Evolutionary conservation across 306 rosid species (phyloP), one percentile per base, ranked within the genome.

Genomic region (Hippophae tibetana): DNA sequence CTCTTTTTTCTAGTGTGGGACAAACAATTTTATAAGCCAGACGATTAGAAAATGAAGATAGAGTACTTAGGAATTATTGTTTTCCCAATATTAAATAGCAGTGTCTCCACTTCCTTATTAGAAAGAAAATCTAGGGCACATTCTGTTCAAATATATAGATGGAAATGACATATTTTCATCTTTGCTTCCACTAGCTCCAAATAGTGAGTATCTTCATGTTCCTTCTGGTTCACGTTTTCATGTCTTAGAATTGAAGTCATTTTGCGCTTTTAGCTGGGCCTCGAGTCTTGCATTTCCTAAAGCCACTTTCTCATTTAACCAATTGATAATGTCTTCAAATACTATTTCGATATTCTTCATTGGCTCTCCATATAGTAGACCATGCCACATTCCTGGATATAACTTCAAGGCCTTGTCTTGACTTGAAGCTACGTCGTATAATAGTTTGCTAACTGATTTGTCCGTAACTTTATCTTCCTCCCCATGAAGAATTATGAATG

Each of bases 321-420:
- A 92, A 5, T 6, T 31, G 26, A 81, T 80, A 3, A 92, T 83
- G 50, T 92, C 99, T 1, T 81, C 53, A 67, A 81, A 92, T 27
- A 92, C 88, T 54, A 75, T 71, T 6, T 83, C 47, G 45, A 75
- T 61, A 57, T 92, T 92, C 42, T 92, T 77, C 0, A 63, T 71
- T 31, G 99, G 75, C 77, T 92, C 99, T 55, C 99, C 99, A 6
- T 85, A 85, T 38, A 92, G 72, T 6, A 92, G 64, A 25, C 95
- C 90, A 44, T 92, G 99, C 99, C 99, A 92, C 99, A 92, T 92
- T 41, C 54, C 68, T 3, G 93, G 83, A 51, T 92, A 92, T 72
- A 82, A 1, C 72, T 78, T 92, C 7, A 92, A 6, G 10, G 86
- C 78, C 86, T 88, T 92, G 42, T 92, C 96, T 1, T 68, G 5